Evolutionary conservation across 176 grass and related monocot species (phyloP).

Genomic region (Paspalum vaginatum): DNA sequence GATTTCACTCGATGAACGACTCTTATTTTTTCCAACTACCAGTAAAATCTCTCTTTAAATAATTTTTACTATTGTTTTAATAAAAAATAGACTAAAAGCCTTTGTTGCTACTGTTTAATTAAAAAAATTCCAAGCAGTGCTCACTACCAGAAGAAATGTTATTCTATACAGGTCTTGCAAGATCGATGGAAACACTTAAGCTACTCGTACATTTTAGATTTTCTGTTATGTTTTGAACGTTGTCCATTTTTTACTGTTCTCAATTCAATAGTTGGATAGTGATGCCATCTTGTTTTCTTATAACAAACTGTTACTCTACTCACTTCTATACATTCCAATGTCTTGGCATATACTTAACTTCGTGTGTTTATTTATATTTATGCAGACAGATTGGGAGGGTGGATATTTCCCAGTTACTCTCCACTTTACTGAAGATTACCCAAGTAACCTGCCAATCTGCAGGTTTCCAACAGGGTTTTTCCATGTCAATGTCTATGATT

Average conservation of each 20-base stretch:
- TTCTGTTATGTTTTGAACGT: background rate
- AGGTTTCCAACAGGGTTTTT: constrained; percentile 84
- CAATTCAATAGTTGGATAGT: constrained; percentile 17
- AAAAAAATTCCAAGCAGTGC: background rate
- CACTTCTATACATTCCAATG: background rate
- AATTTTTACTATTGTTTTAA: background rate
- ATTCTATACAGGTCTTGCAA: background rate
- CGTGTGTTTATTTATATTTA: constrained; percentile 10
- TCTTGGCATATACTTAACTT: background rate
- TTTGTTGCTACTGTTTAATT: background rate
- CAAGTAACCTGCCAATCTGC: constrained; percentile 71
- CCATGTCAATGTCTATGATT: constrained; percentile 78
- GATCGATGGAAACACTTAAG: background rate
- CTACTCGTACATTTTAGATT: background rate
- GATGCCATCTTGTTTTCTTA: background rate
- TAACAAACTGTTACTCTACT: background rate
- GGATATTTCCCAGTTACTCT: constrained; percentile 73
- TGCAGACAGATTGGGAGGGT: constrained; percentile 95
- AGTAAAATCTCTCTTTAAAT: too few relatives aligned
- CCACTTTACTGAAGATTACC: constrained; percentile 70
- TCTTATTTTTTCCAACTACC: too few relatives aligned
- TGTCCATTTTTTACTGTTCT: background rate
- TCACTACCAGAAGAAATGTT: background rate
- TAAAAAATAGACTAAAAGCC: too few relatives aligned
- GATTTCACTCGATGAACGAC: too few relatives aligned